phyloP scores from a whole-genome alignment of 495 filamentous ascomycete genomes.

The Podospora appendiculata region DNA sequence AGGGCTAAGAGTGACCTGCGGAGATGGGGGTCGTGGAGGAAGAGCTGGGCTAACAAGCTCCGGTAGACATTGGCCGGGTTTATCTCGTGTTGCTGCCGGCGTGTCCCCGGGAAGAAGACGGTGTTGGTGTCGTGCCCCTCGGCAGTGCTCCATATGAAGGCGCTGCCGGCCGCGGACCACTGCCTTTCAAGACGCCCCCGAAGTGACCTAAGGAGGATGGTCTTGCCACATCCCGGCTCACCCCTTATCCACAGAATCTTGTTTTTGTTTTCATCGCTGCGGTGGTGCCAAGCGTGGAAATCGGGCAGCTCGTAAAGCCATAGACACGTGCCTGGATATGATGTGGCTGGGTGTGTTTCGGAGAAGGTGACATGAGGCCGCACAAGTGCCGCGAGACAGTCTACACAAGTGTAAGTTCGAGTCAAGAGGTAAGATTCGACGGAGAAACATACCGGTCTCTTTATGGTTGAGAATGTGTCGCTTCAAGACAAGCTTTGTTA shows the following conservation, averaged over 20 bases:
- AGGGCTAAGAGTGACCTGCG: slow-evolving; percentile 16
- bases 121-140: slow-evolving; percentile 15
- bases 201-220: slow-evolving; percentile 23
- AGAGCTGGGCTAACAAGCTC: slow-evolving; percentile 26
- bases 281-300: slow-evolving; percentile 30
- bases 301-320: slow-evolving; percentile 28
- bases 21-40: slow-evolving; percentile 22
- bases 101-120: slow-evolving; percentile 8
- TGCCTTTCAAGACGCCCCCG: slow-evolving; percentile 20
- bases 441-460: slow-evolving; percentile 12
- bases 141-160: slow-evolving; percentile 21
- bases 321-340: slow-evolving; percentile 27
- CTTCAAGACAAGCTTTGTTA: neutral
- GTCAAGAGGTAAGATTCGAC: neutral
- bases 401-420: neutral
- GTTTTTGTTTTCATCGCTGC: slow-evolving; percentile 19
- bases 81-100: slow-evolving; percentile 4
- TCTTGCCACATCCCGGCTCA: slow-evolving; percentile 26
- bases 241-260: slow-evolving; percentile 31
- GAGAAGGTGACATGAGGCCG: slow-evolving; percentile 3
- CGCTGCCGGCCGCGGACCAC: slow-evolving; percentile 20
- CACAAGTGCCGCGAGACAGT: slow-evolving; percentile 19
- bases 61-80: slow-evolving; percentile 24
- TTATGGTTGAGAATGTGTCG: slow-evolving; percentile 15
- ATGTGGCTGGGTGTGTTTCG: slow-evolving; percentile 12